Evolutionary conservation across 305 asterid species (phyloP).

Genomic region (Plantago rigida): DNA sequence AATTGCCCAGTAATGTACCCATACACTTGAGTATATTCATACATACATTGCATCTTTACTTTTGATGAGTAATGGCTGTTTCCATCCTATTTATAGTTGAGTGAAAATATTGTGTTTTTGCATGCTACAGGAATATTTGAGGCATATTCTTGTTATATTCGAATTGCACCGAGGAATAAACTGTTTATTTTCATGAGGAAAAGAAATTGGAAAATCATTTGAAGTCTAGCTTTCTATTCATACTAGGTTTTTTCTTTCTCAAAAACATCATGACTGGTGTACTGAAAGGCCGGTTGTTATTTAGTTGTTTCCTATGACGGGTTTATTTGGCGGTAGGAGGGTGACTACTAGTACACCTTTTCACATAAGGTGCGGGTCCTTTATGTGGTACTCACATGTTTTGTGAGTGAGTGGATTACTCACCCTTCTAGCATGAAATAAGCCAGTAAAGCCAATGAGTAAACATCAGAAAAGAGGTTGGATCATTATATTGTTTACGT

Average conservation of each 20-base stretch:
- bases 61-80: constrained; percentile 22
- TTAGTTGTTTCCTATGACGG: neutral
- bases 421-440: too few species aligned
- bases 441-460: too few species aligned
- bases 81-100: constrained; percentile 30
- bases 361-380: too few species aligned
- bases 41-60: neutral
- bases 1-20: constrained; percentile 44
- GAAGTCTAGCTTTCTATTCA: neutral
- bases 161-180: constrained; percentile 26
- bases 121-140: constrained; percentile 28
- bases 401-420: too few species aligned
- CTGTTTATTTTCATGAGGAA: constrained; percentile 21
- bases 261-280: neutral
- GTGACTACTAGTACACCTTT: too few species aligned
- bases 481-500: too few species aligned
- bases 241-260: constrained; percentile 8
- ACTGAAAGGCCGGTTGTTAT: neutral
- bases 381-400: too few species aligned
- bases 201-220: neutral
- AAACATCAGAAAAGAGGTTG: too few species aligned
- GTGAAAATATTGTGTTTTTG: neutral
- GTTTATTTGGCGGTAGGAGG: too few species aligned
- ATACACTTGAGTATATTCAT: constrained; percentile 20
- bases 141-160: constrained; percentile 33